phyloP scores from a whole-genome alignment of 1,284 basidiomycete genomes.

The Irpex sp. region DNA sequence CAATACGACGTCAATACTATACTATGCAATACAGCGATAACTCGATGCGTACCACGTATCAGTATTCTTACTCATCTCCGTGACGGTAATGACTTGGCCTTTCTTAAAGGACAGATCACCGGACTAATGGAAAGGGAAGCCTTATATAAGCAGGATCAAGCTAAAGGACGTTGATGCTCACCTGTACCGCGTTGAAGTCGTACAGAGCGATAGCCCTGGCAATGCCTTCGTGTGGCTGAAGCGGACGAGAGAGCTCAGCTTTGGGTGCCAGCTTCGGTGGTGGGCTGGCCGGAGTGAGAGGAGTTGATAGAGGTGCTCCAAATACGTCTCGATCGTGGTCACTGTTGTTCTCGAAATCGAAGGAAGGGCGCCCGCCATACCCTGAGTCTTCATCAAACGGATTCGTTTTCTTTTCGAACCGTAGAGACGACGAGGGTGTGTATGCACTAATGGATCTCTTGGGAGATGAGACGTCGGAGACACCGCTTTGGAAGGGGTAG shows the following conservation, averaged over 20 bases:
- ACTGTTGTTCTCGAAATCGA: conserved; percentile 20
- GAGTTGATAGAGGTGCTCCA: conserved; percentile 11
- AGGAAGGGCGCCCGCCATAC: conserved; percentile 4
- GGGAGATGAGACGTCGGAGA: conserved; percentile 27
- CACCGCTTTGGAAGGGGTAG: conserved; percentile 17
- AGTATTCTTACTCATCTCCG: conserved; percentile 69
- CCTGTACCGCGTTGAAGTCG: conserved; percentile 73
- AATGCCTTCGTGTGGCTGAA: conserved; percentile 53
- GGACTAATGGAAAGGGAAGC: conserved; percentile 35
- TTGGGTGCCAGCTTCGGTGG: conserved; percentile 41
- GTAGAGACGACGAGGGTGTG: conserved; percentile 16
- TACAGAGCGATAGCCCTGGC: conserved; percentile 78
- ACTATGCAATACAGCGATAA: not conserved
- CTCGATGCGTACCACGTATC: conserved; percentile 67
- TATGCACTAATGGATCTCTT: conserved; percentile 37
- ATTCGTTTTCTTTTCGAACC: conserved; percentile 14
- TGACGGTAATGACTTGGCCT: conserved; percentile 77
- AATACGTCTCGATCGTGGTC: conserved; percentile 16
- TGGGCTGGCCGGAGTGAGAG: conserved; percentile 12
- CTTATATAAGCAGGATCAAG: not conserved
- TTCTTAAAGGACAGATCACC: conserved; percentile 86
- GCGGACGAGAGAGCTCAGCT: conserved; percentile 43
- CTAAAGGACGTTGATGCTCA: conserved; percentile 25
- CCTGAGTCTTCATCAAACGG: conserved; percentile 19
- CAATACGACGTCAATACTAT: too few species aligned